Percentiles rank a stretch among this genome's conserved stretches.
Evolutionary conservation across 2,329 filamentous ascomycete genomes (phyloP).

Genomic region (Ophiocordyceps unilateralis): DNA sequence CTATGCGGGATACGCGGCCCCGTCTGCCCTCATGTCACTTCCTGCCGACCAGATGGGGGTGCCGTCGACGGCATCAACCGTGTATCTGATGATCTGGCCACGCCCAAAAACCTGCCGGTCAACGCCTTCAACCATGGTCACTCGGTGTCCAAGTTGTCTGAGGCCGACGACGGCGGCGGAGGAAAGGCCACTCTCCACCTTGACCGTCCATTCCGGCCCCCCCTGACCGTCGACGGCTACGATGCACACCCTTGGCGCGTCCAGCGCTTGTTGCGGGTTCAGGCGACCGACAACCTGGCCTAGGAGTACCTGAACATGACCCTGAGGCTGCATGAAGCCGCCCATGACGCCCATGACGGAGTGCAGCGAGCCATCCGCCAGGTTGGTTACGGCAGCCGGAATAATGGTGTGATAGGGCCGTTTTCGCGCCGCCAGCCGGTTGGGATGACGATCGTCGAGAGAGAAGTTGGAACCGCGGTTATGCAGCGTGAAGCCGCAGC

Average conservation of each 20-base stretch:
- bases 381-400: conserved; percentile 72
- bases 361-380: conserved; percentile 56
- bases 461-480: conserved; percentile 84
- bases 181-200: conserved; percentile 67
- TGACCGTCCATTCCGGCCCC: conserved; percentile 46
- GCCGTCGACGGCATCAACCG: conserved; percentile 51
- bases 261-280: conserved; percentile 73
- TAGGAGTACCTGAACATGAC: conserved; percentile 81
- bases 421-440: conserved; percentile 64
- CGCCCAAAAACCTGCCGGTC: conserved; percentile 59
- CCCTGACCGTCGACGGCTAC: conserved; percentile 41
- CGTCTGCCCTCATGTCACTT: conserved; percentile 78
- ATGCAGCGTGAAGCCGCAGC: conserved; percentile 85
- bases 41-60: conserved; percentile 68
- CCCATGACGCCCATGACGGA: conserved; percentile 94
- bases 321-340: conserved; percentile 96
- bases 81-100: conserved; percentile 70
- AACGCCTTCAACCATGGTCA: conserved; percentile 50
- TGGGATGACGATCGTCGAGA: conserved; percentile 56
- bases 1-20: conserved; percentile 39
- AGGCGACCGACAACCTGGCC: conserved; percentile 74
- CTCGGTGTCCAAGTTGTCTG: conserved; percentile 52
- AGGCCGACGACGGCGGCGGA: conserved; percentile 51
- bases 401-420: conserved; percentile 97
- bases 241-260: conserved; percentile 77